Evolutionary conservation across 176 grass and related monocot genomes (phyloP).

Genomic region (Saccharum officinarum): DNA sequence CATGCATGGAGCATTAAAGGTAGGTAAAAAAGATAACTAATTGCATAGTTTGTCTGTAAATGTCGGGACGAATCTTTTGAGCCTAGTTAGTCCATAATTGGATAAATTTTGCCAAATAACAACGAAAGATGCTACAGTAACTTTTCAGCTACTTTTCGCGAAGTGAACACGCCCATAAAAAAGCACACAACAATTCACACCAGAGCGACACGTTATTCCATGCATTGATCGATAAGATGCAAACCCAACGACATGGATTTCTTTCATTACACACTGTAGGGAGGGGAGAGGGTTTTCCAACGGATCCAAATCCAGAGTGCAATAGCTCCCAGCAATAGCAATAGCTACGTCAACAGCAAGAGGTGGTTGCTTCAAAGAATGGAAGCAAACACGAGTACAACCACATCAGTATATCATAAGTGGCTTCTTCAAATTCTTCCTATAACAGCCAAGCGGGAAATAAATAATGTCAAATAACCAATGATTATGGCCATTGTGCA

Average conservation of each 20-base stretch:
- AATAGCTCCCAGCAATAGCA: slow-evolving; percentile 56
- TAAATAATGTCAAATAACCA: slow-evolving; percentile 68
- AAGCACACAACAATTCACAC: neutral
- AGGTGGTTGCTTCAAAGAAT: slow-evolving; percentile 79
- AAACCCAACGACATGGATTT: slow-evolving; percentile 48
- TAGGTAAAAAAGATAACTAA: too few species aligned
- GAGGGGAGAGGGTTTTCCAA: slow-evolving; percentile 25
- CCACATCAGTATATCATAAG: slow-evolving; percentile 56
- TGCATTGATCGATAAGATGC: slow-evolving; percentile 44
- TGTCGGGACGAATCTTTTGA: too few species aligned
- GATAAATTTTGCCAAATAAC: too few species aligned
- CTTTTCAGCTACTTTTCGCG: too few species aligned
- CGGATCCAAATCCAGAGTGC: slow-evolving; percentile 44
- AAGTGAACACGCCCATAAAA: too few species aligned
- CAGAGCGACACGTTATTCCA: slow-evolving; percentile 27
- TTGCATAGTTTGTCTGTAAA: too few species aligned
- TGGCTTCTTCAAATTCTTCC: slow-evolving; percentile 68
- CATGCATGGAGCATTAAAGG: too few species aligned
- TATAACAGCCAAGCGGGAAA: slow-evolving; percentile 60
- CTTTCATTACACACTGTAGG: slow-evolving; percentile 57
- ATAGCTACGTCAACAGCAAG: slow-evolving; percentile 62
- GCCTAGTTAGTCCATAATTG: too few species aligned
- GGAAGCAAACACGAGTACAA: slow-evolving; percentile 64
- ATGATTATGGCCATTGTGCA: neutral
- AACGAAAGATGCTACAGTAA: too few species aligned